These are phyloP conservation scores for Trametes elegans DNA, from an alignment of 768 basidiomycete species.

Conservation along the genomic window DNA sequence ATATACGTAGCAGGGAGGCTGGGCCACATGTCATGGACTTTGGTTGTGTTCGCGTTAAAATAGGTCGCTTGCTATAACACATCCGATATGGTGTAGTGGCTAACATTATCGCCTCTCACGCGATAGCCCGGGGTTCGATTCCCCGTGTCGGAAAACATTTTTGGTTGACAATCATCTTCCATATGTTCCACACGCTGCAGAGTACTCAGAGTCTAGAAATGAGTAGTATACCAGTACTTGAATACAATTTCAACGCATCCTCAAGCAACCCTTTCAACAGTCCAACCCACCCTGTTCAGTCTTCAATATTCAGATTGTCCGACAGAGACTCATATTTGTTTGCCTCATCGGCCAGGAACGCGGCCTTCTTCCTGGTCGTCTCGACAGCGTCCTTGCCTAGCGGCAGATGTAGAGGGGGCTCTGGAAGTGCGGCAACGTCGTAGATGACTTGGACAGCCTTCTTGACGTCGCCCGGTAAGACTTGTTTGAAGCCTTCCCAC, in stretches of 20 bases:
- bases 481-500: no score
- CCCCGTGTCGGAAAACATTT: constrained; percentile 5
- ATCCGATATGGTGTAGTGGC: constrained; percentile 17
- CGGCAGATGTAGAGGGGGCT: constrained; percentile 22
- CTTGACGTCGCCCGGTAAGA: constrained; percentile 18
- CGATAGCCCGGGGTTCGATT: constrained; percentile 7
- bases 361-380: background rate
- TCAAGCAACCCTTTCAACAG: no score
- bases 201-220: no score
- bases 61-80: background rate
- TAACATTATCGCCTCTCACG: constrained; percentile 18
- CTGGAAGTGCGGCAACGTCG: constrained; percentile 8
- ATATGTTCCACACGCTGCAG: no score
- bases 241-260: no score
- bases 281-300: background rate
- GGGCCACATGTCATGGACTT: background rate
- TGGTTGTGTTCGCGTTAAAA: background rate
- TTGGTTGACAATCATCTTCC: background rate
- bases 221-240: no score
- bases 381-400: constrained; percentile 17
- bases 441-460: constrained; percentile 22
- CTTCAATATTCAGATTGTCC: constrained; percentile 1
- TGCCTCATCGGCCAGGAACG: constrained; percentile 2
- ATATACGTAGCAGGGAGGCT: background rate
- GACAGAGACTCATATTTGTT: constrained; percentile 20